Base-by-base conservation (phyloP, 129 eudicot genomes). In the Helichrysum umbraculigerum region DNA sequence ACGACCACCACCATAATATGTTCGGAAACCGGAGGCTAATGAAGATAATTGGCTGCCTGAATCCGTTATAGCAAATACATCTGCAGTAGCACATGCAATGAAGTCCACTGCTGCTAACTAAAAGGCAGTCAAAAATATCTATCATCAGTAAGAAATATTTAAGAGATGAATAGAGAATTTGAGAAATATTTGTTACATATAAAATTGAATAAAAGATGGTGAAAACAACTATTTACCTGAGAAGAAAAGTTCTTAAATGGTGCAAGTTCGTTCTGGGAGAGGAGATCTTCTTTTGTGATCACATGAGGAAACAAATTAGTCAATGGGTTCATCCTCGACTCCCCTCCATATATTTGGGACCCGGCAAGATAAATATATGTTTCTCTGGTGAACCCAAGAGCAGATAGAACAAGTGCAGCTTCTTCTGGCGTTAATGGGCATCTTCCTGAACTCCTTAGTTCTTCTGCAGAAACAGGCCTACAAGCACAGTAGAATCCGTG, bases 381-480 rank as follows among this genome's bases (percentile, higher is more conserved):
- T 21, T 75, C 88, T 7, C 82, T 81, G 34, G 86, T 81, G 52
- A 88, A 94, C 72, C 93, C 93, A 66, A 88, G 90, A 52, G 78
- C 86, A 30, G 96, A 87, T 44, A 94, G 90, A 87, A 89, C 93
- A 15, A 94, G 87, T 61, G 88, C 98, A 35, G 91, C 88, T 91
- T 89, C 99, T 86, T 94, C 99, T 22, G 99, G 97, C 69, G 99
- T 94, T 74, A 94, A 66, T 65, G 99, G 99, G 76, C 99, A 94
- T 83, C 81, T 89, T 66, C 99, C 97, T 42, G 83, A 82, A 42
- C 71, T 83, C 59, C 96, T 89, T 68, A 94, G 59, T 65, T 91
- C 96, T 41, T 63, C 75, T n/a, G 96, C 87, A 32, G 96, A 81
- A 65, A 80, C 62, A 51, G 88, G 84, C 87, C 99, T 91, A 81